Base-by-base conservation (phyloP, 2,329 filamentous ascomycete species). In the Colletotrichum tofieldiae region DNA sequence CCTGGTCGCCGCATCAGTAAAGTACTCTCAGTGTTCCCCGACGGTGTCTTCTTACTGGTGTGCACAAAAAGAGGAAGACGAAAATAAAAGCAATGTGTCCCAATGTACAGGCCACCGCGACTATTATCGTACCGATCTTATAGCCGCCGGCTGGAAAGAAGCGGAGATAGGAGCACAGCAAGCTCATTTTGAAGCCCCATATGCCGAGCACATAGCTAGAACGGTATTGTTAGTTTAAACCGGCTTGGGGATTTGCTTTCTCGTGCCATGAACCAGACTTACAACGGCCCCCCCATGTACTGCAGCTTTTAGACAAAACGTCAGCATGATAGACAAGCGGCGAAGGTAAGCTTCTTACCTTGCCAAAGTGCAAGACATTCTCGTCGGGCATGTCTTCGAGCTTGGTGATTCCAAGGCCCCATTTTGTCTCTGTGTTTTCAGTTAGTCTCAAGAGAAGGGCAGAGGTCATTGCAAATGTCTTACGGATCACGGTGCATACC, bases 171-270 rank as follows among this genome's bases (percentile, higher is more conserved):
- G 83, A 83, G 11, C 84, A 78, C 5, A 87, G 75, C 3, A 87
- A 76, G 52, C 85, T 80, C 32, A 86, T 77, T 65, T 87, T 87
- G 77, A 87, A 87, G 2, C 81, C 83, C 12, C 85, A 79, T 35
- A 87, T 84, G 43, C 81, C 80, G 9, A 79, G 73, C 26, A 84
- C 81, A 65, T 85, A 85, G 35, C 83, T 84, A 35, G 12, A 26
- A 11, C 4, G 2, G 73, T 5, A 62, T 37, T 65, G 14, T 73
- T 12, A 58, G 59, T 23, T 6, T 12, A 18, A 8, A 5, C 56
- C 18, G 41, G 9, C 18, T 20, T 35, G 26, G 20, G n/a, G 8
- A 20, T 35, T 16, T 23, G 20, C 2, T 2, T 2, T 16, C n/a
- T 5, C 3, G 26, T 45, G 6, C 4, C 18, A 20, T n/a, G 26